A percentile compares a stretch with the other conserved stretches of the same genome.
These are phyloP conservation scores for Hymenoscyphus scutula DNA, from an alignment of 2,329 filamentous ascomycete genomes.

Conservation along the genomic window DNA sequence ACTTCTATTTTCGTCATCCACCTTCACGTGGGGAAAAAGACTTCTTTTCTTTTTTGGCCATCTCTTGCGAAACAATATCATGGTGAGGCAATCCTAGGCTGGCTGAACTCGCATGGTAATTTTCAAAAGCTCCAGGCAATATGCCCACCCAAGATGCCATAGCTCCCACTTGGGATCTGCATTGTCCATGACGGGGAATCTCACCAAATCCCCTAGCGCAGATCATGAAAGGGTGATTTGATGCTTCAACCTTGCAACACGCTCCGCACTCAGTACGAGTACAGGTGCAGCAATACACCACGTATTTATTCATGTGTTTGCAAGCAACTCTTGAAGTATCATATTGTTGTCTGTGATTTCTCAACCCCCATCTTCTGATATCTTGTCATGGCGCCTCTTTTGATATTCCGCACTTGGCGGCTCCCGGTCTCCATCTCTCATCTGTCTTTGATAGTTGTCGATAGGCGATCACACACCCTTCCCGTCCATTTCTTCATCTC, in stretches of 20 bases:
- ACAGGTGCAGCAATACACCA: not conserved
- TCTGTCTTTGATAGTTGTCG: not conserved
- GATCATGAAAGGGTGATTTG: conserved; percentile 2
- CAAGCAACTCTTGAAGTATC: not conserved
- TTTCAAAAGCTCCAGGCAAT: not conserved
- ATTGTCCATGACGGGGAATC: conserved; percentile 1
- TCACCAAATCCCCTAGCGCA: not conserved
- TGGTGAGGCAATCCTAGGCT: not conserved
- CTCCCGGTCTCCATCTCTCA: not conserved
- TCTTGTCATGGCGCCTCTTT: not conserved
- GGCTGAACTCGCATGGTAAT: conserved; percentile 2
- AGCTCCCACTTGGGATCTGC: conserved; percentile 1
- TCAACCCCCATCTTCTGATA: not conserved
- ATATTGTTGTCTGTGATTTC: not conserved
- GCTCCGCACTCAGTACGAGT: not conserved
- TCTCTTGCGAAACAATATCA: not conserved
- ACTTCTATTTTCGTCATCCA: conserved; percentile 1
- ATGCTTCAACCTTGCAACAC: conserved; percentile 1
- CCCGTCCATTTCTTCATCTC: not conserved
- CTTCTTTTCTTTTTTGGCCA: not conserved
- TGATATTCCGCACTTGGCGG: not conserved
- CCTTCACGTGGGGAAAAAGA: not conserved
- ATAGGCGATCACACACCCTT: conserved; percentile 3
- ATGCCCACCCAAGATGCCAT: not conserved
- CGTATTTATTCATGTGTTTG: not conserved